Base-by-base conservation (phyloP, 1,139 yeast species). In the Casaregolazyma suthepensis region DNA sequence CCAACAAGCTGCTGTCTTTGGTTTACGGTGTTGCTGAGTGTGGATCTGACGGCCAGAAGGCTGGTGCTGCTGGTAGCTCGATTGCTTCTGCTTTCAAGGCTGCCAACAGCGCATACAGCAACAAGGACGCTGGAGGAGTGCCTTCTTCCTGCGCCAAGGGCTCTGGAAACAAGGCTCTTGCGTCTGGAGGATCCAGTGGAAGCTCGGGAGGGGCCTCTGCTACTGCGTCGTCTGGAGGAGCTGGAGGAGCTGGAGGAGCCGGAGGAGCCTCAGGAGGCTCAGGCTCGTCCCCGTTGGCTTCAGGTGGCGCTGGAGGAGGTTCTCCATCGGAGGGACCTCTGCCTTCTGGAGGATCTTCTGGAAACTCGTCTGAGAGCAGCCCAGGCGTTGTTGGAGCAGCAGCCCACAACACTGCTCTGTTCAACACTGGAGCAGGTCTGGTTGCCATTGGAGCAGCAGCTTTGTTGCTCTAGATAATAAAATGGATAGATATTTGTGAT, bases 391-490 rank as follows among this genome's bases (percentile, higher is more conserved):
- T 23, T 31, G 50, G 50, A 15, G 50, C 45, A 22, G 38, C n/a
- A 5, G 45, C 38, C n/a, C 40, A 35, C 7, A 35, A 35, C 40
- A 26, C 6, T 9, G 37, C 29, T 47, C 23, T 47, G 15, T 22
- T 31, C 26, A 53, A 53, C 15, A 51, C 52, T 18, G 54, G 50
- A 22, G 48, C 43, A 18, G 54, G 43, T 37, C 47, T 43, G 19
- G 18, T 48, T 22, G 54, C 55, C 42, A 51, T 26, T 23, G 46
- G 54, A 26, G 53, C 52, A 40, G 54, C 48, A 13, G 50, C 50
- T 13, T 18, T 47, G 29, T 26, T 47, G 29, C 38, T 47, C 45
- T 47, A 40, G 38, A n/a, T 15, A 35, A 15, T 35, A 35, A 6
- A 26, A 26, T 26, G 31, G 31, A 26, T 35, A 35, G 40, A 35